Conservation (phyloP, 2,329 filamentous ascomycete species). For the Fusarium luffae region DNA sequence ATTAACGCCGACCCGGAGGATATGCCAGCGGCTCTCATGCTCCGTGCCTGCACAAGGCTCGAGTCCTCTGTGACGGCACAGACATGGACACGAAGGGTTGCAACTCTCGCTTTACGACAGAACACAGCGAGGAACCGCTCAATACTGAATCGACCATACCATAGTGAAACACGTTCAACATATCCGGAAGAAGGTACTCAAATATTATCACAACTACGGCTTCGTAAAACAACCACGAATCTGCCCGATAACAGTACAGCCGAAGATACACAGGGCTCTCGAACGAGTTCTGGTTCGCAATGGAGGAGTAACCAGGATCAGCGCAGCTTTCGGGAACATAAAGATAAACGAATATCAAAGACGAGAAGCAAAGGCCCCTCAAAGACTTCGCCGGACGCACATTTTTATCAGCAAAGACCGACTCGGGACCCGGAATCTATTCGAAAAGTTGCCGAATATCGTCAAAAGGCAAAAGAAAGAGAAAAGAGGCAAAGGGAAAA, state of each 20-base stretch:
- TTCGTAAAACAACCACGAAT: conserved; percentile 13
- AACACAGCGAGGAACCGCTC: conserved; percentile 4
- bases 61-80: conserved; percentile 26
- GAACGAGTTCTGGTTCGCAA: neutral
- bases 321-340: neutral
- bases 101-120: conserved; percentile 26
- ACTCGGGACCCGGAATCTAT: neutral
- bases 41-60: conserved; percentile 43
- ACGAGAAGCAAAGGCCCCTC: neutral
- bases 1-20: conserved; percentile 38
- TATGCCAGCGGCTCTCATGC: conserved; percentile 43
- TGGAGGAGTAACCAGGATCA: neutral
- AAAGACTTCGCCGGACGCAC: neutral
- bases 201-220: conserved; percentile 35
- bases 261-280: neutral
- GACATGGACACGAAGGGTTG: conserved; percentile 33
- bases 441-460: conserved; percentile 10
- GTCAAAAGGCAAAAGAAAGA: neutral
- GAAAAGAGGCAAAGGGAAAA: conserved; percentile 15
- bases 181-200: conserved; percentile 11
- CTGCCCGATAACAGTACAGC: conserved; percentile 1
- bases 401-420: neutral
- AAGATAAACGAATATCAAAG: neutral
- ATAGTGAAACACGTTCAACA: conserved; percentile 2
- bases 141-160: conserved; percentile 24